Evolutionary conservation across 83 land plant genomes (phyloP).

Genomic region (Picea engelmannii): DNA sequence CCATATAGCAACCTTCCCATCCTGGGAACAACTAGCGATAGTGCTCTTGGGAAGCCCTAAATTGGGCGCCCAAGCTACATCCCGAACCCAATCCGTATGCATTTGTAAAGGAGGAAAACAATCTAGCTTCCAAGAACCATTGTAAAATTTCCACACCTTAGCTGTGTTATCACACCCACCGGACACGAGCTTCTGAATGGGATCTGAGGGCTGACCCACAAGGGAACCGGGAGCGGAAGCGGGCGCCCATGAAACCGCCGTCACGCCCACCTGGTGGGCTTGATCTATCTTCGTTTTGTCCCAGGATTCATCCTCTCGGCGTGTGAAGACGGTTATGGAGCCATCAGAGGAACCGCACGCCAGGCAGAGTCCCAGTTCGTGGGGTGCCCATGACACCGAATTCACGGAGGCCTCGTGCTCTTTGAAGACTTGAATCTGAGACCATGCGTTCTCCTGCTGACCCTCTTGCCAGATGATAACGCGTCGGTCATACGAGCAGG

Average conservation of each 20-base stretch:
- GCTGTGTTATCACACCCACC: constrained; percentile 94
- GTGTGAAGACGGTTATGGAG: constrained; percentile 46
- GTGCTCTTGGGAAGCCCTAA: constrained; percentile 87
- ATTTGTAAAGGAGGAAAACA: constrained; percentile 84
- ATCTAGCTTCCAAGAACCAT: constrained; percentile 85
- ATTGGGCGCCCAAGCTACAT: constrained; percentile 97
- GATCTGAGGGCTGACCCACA: constrained; percentile 49
- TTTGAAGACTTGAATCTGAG: constrained; percentile 70
- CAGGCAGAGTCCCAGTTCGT: constrained; percentile 43
- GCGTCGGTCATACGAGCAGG: constrained; percentile 85
- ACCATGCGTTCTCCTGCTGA: constrained; percentile 68
- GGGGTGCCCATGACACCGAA: constrained; percentile 60
- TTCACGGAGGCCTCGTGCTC: constrained; percentile 77
- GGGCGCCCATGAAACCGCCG: constrained; percentile 95
- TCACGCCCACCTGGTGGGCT: constrained; percentile 79
- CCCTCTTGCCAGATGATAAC: constrained; percentile 87
- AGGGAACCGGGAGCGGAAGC: constrained; percentile 75
- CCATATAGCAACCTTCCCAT: constrained; percentile 87
- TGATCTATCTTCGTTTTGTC: constrained; percentile 51
- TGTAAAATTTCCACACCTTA: constrained; percentile 82
- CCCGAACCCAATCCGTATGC: constrained; percentile 90
- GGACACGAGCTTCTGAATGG: constrained; percentile 80
- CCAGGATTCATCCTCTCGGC: constrained; percentile 51
- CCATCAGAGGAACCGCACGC: constrained; percentile 69
- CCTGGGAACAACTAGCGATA: constrained; percentile 94